Evolutionary conservation across 306 rosid genomes (phyloP).

Genomic region (Quercus berberidifolia): DNA sequence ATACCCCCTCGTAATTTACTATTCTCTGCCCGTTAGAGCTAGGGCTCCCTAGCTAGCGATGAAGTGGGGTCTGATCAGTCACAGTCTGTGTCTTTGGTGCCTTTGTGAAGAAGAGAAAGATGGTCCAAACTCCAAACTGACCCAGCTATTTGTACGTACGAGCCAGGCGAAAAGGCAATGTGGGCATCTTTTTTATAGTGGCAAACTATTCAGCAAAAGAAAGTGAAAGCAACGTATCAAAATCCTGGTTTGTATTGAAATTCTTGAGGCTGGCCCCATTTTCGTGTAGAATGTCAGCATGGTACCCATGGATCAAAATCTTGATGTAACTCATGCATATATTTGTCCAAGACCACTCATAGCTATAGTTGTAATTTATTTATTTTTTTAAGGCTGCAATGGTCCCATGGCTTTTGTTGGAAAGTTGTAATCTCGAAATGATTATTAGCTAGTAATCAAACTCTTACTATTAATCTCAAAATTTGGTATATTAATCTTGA

Average conservation of each 20-base stretch:
- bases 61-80: neutral
- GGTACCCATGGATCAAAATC: neutral
- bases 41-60: neutral
- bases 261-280: neutral
- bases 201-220: conserved; percentile 3
- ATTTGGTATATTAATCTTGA: neutral
- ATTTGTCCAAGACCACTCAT: neutral
- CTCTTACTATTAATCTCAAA: too few species aligned
- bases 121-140: neutral
- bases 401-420: too few species aligned
- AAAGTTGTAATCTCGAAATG: too few species aligned
- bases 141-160: conserved; percentile 8
- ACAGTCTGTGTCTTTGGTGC: neutral
- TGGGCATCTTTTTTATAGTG: conserved; percentile 16
- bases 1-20: neutral
- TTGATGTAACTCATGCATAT: neutral
- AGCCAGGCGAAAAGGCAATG: conserved; percentile 16
- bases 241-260: neutral
- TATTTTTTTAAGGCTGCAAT: too few species aligned
- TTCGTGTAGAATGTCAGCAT: neutral
- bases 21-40: neutral
- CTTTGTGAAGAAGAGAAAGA: neutral
- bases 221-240: conserved; percentile 19
- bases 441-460: too few species aligned
- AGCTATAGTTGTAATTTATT: neutral